phyloP scores from a whole-genome alignment of 1,284 basidiomycete species.

The Trichosporon sp. region DNA sequence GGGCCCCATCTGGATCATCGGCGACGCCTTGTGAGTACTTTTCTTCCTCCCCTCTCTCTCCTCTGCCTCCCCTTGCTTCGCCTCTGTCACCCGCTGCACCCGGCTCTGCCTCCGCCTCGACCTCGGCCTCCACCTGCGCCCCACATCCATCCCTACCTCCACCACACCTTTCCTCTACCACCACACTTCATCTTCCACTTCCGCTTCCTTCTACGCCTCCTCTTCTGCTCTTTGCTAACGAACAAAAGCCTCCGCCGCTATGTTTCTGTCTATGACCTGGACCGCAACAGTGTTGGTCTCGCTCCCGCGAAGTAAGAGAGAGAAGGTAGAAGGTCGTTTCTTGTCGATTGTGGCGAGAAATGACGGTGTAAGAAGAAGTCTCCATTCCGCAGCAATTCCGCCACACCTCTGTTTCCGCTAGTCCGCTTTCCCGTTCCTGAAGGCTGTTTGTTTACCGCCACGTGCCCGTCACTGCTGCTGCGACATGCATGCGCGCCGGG shows the following conservation, averaged over 20 bases:
- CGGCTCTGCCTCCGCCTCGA: too few species aligned
- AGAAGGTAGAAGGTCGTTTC: background rate
- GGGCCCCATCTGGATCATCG: conserved; percentile 88
- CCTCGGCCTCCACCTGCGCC: too few species aligned
- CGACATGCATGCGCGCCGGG: background rate
- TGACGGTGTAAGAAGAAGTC: background rate
- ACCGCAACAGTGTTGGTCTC: conserved; percentile 51
- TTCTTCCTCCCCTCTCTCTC: background rate
- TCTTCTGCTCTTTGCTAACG: background rate
- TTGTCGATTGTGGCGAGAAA: background rate
- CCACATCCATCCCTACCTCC: too few species aligned
- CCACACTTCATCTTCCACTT: background rate
- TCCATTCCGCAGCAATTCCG: background rate
- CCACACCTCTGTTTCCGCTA: background rate
- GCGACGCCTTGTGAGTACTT: conserved; percentile 53
- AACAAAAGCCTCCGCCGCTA: conserved; percentile 66
- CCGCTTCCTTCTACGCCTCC: background rate
- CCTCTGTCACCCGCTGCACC: background rate
- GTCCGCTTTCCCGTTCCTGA: background rate
- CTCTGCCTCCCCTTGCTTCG: background rate
- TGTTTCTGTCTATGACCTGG: conserved; percentile 92
- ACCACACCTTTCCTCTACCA: too few species aligned
- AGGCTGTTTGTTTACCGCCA: background rate
- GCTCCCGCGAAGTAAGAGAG: conserved; percentile 15
- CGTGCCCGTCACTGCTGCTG: background rate